Evolutionary conservation across 305 asterid species (phyloP), one percentile per base, ranked within the genome.

Genomic region (Fraxinus latifolia): DNA sequence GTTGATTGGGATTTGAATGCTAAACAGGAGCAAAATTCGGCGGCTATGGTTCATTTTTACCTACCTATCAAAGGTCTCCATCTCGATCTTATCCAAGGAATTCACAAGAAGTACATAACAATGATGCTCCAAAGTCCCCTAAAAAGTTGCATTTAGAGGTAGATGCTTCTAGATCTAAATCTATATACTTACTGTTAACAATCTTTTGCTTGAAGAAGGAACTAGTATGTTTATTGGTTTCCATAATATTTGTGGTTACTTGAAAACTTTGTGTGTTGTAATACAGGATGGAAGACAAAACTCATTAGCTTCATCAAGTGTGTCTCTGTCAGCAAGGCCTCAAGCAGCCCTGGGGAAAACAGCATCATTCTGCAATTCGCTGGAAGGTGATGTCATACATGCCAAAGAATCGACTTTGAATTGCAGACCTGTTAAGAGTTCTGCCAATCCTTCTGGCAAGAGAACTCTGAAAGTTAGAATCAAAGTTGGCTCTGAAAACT

Each of bases 31-130:
- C 98, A 70, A 95, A 92, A 88, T 96, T 86, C 89, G 99, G 98
- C 12, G 97, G 93, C 71, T 96, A 95, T 79, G 99, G 99, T 87
- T 95, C 99, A 7, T 96, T 96, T 88, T 91, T 97, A 78, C 99
- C 99, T 79, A 83, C 97, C 58, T 86, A 92, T 88, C 97, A 91
- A 87, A 92, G 97, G 36, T 92, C 98, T 42, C 98, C 97, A 70
- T 87, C 93, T 71, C 85, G 87, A 91, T 84, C 97, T 71, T 92
- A 84, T 82, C 79, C 93, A 37, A 90, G 71, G 90, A 89, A 90
- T 86, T 90, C 97, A 32, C 86, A 88, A 0, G 92, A 91, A 83
- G 89, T 81, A 78, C 81, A 19, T 82, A 88, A 83, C 85, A 76
- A 79, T 19, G 90, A 84, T 75, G 79, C 84, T 37, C 85, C 89